phyloP scores from a whole-genome alignment of 2,329 filamentous ascomycete genomes.

The Sporothrix variecibatus region DNA sequence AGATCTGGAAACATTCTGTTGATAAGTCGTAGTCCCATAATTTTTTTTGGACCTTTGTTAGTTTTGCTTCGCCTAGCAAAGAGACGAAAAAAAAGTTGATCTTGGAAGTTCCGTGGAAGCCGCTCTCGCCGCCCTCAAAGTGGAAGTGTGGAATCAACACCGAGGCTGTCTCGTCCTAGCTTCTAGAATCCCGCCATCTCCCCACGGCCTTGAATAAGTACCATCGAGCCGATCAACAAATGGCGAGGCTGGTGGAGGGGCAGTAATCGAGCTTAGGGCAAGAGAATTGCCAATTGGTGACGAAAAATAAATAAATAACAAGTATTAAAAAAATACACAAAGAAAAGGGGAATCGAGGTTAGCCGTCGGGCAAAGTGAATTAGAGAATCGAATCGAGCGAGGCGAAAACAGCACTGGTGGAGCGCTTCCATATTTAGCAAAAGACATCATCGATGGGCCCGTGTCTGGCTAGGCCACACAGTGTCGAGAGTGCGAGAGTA shows the following conservation, averaged over 20 bases:
- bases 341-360: neutral
- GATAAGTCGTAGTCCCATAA: neutral
- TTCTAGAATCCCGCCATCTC: neutral
- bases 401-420: conserved; percentile 12
- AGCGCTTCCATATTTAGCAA: conserved; percentile 11
- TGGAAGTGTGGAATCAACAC: conserved; percentile 7
- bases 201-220: neutral
- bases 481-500: neutral
- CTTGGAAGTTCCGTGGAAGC: neutral
- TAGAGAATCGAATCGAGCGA: neutral
- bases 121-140: neutral
- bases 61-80: conserved; percentile 1
- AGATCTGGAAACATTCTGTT: neutral
- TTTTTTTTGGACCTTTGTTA: neutral
- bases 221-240: neutral
- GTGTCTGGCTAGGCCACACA: neutral
- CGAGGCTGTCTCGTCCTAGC: neutral
- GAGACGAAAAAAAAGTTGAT: neutral
- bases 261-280: neutral
- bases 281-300: neutral
- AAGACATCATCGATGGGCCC: neutral
- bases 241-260: neutral
- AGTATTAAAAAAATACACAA: neutral
- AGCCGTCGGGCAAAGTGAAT: neutral
- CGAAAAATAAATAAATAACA: neutral